Conservation (phyloP, 305 asterid genomes). For the Euphrasia arctica region DNA sequence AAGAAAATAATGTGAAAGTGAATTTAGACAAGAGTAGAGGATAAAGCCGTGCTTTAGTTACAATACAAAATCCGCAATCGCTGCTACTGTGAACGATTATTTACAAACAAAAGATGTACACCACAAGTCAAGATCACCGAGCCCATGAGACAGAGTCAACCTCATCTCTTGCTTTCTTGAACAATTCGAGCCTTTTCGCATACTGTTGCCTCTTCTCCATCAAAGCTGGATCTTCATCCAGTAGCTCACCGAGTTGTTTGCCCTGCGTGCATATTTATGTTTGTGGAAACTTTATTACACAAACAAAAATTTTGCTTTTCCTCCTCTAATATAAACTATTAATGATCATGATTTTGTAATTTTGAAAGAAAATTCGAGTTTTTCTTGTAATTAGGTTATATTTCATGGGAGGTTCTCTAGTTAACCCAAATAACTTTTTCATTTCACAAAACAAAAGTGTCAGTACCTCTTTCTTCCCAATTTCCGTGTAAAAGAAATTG, state of each 20-base stretch:
- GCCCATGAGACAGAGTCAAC: conserved; percentile 84
- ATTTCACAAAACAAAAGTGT: neutral
- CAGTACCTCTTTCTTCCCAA: conserved; percentile 89
- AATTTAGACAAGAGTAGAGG: neutral
- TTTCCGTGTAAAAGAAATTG: conserved; percentile 65
- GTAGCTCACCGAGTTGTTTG: conserved; percentile 55
- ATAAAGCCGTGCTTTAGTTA: neutral
- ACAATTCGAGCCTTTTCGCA: conserved; percentile 87
- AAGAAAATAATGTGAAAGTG: neutral
- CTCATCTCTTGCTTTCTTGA: conserved; percentile 94
- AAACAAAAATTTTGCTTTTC: neutral
- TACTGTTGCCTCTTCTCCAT: conserved; percentile 77
- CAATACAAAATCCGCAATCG: neutral
- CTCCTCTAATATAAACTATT: neutral
- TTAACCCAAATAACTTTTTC: too few species aligned
- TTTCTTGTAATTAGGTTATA: neutral
- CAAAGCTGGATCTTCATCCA: conserved; percentile 91
- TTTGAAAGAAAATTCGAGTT: neutral
- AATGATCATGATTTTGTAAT: conserved; percentile 1
- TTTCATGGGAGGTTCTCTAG: neutral
- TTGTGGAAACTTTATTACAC: conserved; percentile 9
- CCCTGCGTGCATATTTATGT: conserved; percentile 42
- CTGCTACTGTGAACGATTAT: neutral
- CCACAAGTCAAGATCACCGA: conserved; percentile 31
- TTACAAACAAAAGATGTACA: neutral